Evolutionary conservation across 305 asterid species (phyloP).

Genomic region (Petunia hybrid): DNA sequence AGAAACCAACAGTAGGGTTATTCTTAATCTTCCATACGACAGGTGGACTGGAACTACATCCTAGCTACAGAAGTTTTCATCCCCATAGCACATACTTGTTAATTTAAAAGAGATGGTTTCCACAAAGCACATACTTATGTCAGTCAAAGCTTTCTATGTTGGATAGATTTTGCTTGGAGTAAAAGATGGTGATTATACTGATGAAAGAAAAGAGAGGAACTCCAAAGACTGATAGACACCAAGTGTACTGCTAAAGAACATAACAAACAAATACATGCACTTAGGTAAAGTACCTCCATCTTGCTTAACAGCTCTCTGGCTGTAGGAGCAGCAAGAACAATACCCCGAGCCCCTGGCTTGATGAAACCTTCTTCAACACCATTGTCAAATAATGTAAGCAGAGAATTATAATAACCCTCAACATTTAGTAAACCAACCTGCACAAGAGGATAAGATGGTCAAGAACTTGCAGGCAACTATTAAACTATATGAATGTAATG

Average conservation of each 20-base stretch:
- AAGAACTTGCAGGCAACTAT: neutral
- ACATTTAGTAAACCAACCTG: constrained; percentile 98
- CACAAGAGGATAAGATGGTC: constrained; percentile 31
- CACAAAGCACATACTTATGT: too few species aligned
- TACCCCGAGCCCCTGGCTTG: constrained; percentile 82
- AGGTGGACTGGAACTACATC: neutral
- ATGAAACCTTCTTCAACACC: constrained; percentile 99
- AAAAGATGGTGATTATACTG: constrained; percentile 1
- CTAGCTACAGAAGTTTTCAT: constrained; percentile 20
- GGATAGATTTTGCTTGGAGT: neutral
- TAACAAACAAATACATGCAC: neutral
- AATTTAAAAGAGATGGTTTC: too few species aligned
- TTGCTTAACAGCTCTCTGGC: constrained; percentile 76
- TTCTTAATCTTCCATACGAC: neutral
- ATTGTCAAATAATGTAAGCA: constrained; percentile 87
- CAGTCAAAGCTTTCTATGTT: constrained; percentile 12
- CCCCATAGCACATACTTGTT: neutral
- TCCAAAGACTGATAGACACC: constrained; percentile 16
- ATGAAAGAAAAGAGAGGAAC: neutral
- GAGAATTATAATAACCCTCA: constrained; percentile 87
- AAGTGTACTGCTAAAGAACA: neutral
- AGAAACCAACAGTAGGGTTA: constrained; percentile 7
- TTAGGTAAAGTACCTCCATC: constrained; percentile 74
- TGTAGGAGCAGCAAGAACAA: constrained; percentile 87
- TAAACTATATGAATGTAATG: neutral